These are phyloP conservation scores for Senna tora DNA, from an alignment of 306 rosid genomes.

Conservation along the genomic window DNA sequence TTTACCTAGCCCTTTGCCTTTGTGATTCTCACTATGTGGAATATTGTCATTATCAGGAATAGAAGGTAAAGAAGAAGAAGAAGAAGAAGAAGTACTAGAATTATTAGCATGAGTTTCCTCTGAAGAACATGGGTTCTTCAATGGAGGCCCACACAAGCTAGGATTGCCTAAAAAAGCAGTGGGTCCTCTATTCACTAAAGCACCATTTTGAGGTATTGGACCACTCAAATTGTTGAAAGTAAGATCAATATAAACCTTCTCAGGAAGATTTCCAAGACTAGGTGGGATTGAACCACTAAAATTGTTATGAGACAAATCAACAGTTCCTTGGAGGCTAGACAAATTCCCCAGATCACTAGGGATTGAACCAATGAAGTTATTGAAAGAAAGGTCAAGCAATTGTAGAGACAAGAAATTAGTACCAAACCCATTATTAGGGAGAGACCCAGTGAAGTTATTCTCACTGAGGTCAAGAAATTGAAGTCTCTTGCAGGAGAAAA, in stretches of 20 bases:
- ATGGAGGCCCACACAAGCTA: conserved; percentile 73
- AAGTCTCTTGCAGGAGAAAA: conserved; percentile 62
- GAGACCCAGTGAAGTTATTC: conserved; percentile 62
- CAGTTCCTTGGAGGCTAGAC: conserved; percentile 73
- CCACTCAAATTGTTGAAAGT: conserved; percentile 70
- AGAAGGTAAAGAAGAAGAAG: conserved; percentile 60
- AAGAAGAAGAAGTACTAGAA: conserved; percentile 54
- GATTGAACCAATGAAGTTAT: conserved; percentile 64
- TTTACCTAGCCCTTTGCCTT: conserved; percentile 57
- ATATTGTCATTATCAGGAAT: conserved; percentile 59
- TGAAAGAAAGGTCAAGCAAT: conserved; percentile 64
- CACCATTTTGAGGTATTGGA: conserved; percentile 75
- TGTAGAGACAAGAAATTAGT: conserved; percentile 49
- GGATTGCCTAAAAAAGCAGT: conserved; percentile 83
- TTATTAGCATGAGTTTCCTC: conserved; percentile 39
- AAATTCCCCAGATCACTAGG: conserved; percentile 70
- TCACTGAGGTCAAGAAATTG: conserved; percentile 53
- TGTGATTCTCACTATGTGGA: conserved; percentile 49
- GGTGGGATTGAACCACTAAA: conserved; percentile 76
- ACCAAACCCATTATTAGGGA: conserved; percentile 63
- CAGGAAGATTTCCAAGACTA: conserved; percentile 73
- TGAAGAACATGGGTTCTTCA: conserved; percentile 72
- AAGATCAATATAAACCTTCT: conserved; percentile 82
- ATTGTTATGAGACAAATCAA: conserved; percentile 73
- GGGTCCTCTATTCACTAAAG: conserved; percentile 83